Evolutionary conservation across 2,329 filamentous ascomycete species (phyloP), one percentile per base, ranked within the genome.

Genomic region (Aspergillus clavatus): DNA sequence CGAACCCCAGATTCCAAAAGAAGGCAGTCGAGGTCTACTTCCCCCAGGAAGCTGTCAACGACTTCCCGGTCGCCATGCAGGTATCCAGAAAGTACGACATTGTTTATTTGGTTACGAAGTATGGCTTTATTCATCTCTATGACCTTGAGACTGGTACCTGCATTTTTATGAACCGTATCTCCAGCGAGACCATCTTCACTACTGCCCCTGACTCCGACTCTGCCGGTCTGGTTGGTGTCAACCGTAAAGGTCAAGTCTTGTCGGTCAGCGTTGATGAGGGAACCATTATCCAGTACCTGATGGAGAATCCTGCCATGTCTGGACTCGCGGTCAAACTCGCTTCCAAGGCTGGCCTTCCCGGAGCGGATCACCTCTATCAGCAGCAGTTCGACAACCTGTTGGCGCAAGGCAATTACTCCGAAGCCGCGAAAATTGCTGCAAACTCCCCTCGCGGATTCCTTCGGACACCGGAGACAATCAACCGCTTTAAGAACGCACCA

Each of bases 161-260:
- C 67, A 93, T 98, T 66, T 98, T 96, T 80, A 94, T 98, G 89
- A 98, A 98, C 78, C 86, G 94, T 59, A 98, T 98, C 62, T 98
- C 93, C 26, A 95, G 89, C 75, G 93, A 98, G 67, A 98, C 93
- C 21, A 97, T 98, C 67, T 98, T 98, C 74, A 94, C 91, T 21
- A 96, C 90, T 16, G 86, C 88, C 38, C 75, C 84, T 27, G 93
- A 98, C 66, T 79, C 80, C 43, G 84, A 89, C 18, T 94, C 89
- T 14, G 82, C 85, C 37, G 94, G 94, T 59, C 86, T 98, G 52
- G 80, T 98, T 42, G 89, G 89, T 58, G 91, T 98, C 66, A 98
- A 98, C 75, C 85, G 94, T 62, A 95, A 95, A 75, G 94, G 93
- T 52, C 93, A 98, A 72, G 90, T 97, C 38, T 79, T 98, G 51